phyloP scores from a whole-genome alignment of 2,329 filamentous ascomycete species.

The Calonectria pauciramosa region DNA sequence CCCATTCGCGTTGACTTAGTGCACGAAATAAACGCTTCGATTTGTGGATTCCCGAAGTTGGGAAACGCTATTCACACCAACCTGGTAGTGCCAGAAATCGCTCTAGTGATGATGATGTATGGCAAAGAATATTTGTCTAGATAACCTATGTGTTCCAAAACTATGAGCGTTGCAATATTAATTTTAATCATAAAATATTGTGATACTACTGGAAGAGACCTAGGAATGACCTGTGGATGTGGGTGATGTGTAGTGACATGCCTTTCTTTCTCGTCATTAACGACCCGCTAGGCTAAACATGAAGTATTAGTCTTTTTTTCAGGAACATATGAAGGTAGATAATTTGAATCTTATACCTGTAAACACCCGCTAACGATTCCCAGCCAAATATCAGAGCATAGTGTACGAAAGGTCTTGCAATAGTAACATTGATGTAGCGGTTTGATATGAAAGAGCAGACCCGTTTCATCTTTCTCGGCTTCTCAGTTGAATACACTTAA shows the following conservation, averaged over 20 bases:
- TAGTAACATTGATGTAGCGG: background rate
- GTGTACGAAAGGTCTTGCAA: background rate
- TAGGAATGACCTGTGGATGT: background rate
- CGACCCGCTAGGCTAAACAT: background rate
- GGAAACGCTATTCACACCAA: background rate
- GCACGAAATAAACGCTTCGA: background rate
- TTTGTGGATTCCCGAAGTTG: background rate
- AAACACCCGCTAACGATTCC: background rate
- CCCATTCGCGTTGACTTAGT: background rate
- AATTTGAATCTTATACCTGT: background rate
- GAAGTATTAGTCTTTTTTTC: background rate
- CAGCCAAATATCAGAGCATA: background rate
- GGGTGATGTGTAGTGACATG: background rate
- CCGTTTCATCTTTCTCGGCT: background rate
- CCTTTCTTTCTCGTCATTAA: background rate
- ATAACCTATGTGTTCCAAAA: background rate
- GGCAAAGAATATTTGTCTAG: background rate
- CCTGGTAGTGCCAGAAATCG: background rate
- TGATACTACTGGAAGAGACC: too few species aligned
- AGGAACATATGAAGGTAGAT: background rate
- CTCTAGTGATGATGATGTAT: background rate
- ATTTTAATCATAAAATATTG: too few species aligned
- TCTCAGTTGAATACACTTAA: background rate
- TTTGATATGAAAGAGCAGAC: background rate
- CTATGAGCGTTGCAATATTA: too few species aligned